Evolutionary conservation across 257 asterid species (phyloP).

Genomic region (Ophiorrhiza pumila): DNA sequence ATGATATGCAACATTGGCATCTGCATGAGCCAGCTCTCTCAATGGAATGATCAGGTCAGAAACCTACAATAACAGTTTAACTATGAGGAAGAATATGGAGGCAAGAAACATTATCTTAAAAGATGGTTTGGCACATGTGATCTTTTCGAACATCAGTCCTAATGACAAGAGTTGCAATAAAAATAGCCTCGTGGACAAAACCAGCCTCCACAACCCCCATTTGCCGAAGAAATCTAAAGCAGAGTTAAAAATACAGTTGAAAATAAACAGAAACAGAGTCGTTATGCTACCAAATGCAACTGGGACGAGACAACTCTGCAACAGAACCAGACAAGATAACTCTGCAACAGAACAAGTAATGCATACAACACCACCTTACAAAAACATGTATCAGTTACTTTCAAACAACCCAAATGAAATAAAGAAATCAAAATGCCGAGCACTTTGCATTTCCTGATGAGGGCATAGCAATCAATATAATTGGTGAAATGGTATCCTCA

Average conservation of each 20-base stretch:
- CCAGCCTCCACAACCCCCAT: not conserved
- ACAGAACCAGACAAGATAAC: not conserved
- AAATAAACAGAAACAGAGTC: not conserved
- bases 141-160: not conserved
- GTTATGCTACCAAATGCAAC: not conserved
- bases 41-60: constrained; percentile 90
- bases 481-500: not conserved
- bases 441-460: not conserved
- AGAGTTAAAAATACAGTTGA: not conserved
- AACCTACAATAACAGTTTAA: constrained; percentile 49
- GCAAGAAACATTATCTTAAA: not conserved
- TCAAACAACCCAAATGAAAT: not conserved
- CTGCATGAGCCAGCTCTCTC: constrained; percentile 91
- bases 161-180: not conserved
- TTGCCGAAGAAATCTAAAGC: not conserved
- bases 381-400: not conserved
- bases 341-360: not conserved
- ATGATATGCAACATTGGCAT: constrained; percentile 92
- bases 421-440: not conserved
- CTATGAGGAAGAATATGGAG: not conserved
- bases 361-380: not conserved
- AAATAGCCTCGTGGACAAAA: not conserved
- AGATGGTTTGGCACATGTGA: not conserved
- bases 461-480: not conserved
- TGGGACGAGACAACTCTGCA: not conserved